These are phyloP conservation scores for Glycine soja DNA, from an alignment of 306 rosid species.

Conservation along the genomic window DNA sequence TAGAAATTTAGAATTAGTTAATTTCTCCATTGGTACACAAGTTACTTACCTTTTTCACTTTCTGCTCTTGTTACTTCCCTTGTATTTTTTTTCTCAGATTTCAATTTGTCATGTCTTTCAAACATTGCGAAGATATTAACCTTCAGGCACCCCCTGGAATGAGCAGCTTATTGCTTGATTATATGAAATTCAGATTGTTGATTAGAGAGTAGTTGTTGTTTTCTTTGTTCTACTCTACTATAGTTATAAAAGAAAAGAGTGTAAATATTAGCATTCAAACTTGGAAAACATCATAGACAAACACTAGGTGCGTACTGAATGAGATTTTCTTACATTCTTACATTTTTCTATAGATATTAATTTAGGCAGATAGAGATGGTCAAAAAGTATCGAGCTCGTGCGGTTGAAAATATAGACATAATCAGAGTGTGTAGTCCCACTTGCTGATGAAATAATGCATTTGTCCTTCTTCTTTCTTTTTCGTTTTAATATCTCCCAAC, in stretches of 20 bases:
- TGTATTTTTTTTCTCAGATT: too few relatives aligned
- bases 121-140: too few relatives aligned
- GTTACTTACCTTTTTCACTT: neutral
- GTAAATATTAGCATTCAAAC: constrained; percentile 5
- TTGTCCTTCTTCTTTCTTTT: constrained; percentile 9
- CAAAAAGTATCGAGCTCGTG: constrained; percentile 40
- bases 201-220: neutral
- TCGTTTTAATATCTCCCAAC: neutral
- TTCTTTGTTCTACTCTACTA: neutral
- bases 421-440: constrained; percentile 4
- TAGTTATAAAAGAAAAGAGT: neutral
- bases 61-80: neutral
- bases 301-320: constrained; percentile 33
- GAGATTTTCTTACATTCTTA: neutral
- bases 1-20: too few relatives aligned
- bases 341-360: neutral
- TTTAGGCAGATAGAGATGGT: constrained; percentile 10
- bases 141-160: constrained; percentile 11
- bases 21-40: neutral
- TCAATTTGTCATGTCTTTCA: too few relatives aligned
- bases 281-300: neutral
- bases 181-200: neutral
- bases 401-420: constrained; percentile 13
- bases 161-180: neutral
- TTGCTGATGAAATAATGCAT: constrained; percentile 6